Base-by-base conservation (phyloP, 75 land plant species). In the Pseudotsuga menziesii region DNA sequence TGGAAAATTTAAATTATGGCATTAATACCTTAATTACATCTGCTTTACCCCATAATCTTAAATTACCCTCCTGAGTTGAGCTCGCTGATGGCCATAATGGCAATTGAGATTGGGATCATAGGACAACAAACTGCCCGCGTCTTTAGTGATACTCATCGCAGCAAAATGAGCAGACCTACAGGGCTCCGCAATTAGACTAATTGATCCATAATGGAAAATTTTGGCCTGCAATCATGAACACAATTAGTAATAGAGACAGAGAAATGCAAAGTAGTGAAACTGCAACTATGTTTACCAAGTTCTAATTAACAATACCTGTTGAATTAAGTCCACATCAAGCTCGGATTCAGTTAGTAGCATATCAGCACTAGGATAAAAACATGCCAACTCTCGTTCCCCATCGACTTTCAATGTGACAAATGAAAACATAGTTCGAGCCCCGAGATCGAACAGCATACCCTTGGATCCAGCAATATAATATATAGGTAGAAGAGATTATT, bases 161-260 rank as follows among this genome's bases (percentile, higher is more conserved):
- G 91, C 91, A 60, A 90, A 61, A 74, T 94, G 98, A 7, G 96
- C 93, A 29, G 98, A 87, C 61, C 84, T 95, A 81, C 98, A 94
- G 32, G 99, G 99, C 78, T 96, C 99, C 2, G 97, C 82, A 72
- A 96, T 96, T 17, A 96, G 83, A 82, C 99, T 96, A 58, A 96
- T 94, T 22, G 99, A 96, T 20, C 99, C 99, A 83, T 94, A 96
- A 73, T 96, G 99, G 75, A 96, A 84, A 8, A 94, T 90, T 56
- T 89, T 89, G 25, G 99, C 95, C 99, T 97, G 89, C 56, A 80
- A 4, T 8, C 52, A 44, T 11, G 60, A 76, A 32, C 17, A 32
- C 19, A 27, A 15, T 11, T 13, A 76, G 19, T 13, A 73, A 20
- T 20, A 22, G 13, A 41, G 54, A 36, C 75, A 17, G 3, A 17